Conservation (phyloP, 345 rosid genomes). For the Brassica incana region DNA sequence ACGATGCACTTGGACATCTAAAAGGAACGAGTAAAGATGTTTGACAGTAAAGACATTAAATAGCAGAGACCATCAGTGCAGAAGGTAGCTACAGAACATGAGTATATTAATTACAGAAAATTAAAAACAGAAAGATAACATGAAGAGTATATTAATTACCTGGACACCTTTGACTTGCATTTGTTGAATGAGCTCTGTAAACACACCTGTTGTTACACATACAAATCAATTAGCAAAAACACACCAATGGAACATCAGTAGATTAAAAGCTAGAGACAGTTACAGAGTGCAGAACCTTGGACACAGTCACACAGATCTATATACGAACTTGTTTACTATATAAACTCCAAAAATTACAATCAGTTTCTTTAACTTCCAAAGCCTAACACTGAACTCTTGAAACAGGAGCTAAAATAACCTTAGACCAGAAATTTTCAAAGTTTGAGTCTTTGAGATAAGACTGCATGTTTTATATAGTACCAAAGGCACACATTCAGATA, state of each 20-base stretch:
- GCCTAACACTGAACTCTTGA: background rate
- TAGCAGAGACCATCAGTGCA: background rate
- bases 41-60: background rate
- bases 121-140: background rate
- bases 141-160: background rate
- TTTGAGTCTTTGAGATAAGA: too few species aligned
- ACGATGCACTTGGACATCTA: background rate
- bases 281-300: too few species aligned
- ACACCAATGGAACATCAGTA: background rate
- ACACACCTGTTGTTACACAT: conserved; percentile 64
- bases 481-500: background rate
- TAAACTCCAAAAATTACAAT: background rate
- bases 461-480: background rate
- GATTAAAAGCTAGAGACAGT: background rate
- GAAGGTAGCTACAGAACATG: background rate
- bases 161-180: conserved; percentile 88
- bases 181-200: conserved; percentile 97
- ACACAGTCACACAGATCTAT: too few species aligned
- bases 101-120: background rate
- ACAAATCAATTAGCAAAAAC: background rate
- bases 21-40: background rate
- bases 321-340: background rate
- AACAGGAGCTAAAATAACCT: background rate
- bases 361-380: background rate
- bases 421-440: background rate